Base-by-base conservation (phyloP, 305 asterid genomes). In the Caryopteris hybrid region DNA sequence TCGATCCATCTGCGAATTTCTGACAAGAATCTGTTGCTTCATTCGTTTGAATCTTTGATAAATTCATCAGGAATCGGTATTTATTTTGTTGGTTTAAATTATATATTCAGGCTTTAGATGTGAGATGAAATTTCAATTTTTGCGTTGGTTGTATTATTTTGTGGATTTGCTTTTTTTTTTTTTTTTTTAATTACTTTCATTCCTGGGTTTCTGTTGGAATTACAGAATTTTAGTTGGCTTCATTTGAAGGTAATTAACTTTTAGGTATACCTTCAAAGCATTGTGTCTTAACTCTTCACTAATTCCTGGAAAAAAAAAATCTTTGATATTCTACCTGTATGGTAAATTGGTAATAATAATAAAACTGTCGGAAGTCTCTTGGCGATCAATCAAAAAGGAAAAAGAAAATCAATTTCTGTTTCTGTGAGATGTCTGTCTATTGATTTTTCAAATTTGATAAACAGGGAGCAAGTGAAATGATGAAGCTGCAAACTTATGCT, bases 401-500 rank as follows among this genome's bases (percentile, higher is more conserved):
- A 55, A 62, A 47, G 8, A 22, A 61, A 39, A 73, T 13, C 3
- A 16, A 14, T 4, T 8, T 16, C 6, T 17, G 54, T 43, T 68
- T 68, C 22, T 51, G 39, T 57, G 21, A 22, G 60, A 48, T 47
- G 21, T 12, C n/a, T n/a, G n/a, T 50, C 14, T 6, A 16, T 75
- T 77, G 38, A 78, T 68, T 43, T 9, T 33, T 38, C 69, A 70
- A 43, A 64, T 73, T 61, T 71, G 13, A 38, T 77, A 42, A 41
- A 45, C 81, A 71, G 88, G 72, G 52, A 38, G 59, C 29, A 59
- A 51, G 60, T 70, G 74, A 75, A 63, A 86, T 83, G 97, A 79
- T 91, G 81, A 93, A 81, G 91, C 83, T 93, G 67, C 88, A 82
- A 74, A 88, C 95, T 3, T 93, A 90, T 72, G 91, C 87, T 6